phyloP scores from a whole-genome alignment of 2,329 filamentous ascomycete species.

The Epichloe festucae region DNA sequence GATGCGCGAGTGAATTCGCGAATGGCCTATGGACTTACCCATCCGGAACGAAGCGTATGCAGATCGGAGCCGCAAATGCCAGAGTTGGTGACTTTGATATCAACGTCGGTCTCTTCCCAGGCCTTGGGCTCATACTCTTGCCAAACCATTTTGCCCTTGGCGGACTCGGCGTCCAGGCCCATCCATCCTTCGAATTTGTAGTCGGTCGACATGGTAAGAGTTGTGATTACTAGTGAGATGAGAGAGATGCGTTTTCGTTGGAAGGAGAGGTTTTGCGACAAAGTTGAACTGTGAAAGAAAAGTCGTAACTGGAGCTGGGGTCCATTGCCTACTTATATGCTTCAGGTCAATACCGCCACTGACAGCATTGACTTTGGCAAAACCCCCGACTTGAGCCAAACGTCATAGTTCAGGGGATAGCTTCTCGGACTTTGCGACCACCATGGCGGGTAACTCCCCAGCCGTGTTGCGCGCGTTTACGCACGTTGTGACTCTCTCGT shows the following conservation, averaged over 20 bases:
- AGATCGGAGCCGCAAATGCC: constrained; percentile 53
- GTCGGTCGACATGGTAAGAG: constrained; percentile 15
- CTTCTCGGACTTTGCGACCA: too few species aligned
- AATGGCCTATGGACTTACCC: constrained; percentile 19
- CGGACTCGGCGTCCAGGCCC: constrained; percentile 26
- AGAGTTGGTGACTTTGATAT: constrained; percentile 53
- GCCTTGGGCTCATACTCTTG: constrained; percentile 46
- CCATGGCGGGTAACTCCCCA: too few species aligned
- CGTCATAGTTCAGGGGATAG: not conserved
- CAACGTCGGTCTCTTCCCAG: constrained; percentile 54
- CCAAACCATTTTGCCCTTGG: constrained; percentile 41
- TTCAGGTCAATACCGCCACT: not conserved
- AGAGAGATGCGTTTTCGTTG: not conserved
- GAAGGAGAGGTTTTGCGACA: not conserved
- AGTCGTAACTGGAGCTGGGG: not conserved
- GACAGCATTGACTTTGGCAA: not conserved
- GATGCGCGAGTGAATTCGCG: not conserved
- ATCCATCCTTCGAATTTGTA: constrained; percentile 41
- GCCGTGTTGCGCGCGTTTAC: too few species aligned
- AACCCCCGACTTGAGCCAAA: not conserved
- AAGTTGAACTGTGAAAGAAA: not conserved
- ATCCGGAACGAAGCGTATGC: constrained; percentile 44
- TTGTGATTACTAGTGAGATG: not conserved
- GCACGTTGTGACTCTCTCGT: too few species aligned
- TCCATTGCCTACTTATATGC: not conserved